Conservation (phyloP, 1,284 basidiomycete genomes). For the Sutorius eximius region DNA sequence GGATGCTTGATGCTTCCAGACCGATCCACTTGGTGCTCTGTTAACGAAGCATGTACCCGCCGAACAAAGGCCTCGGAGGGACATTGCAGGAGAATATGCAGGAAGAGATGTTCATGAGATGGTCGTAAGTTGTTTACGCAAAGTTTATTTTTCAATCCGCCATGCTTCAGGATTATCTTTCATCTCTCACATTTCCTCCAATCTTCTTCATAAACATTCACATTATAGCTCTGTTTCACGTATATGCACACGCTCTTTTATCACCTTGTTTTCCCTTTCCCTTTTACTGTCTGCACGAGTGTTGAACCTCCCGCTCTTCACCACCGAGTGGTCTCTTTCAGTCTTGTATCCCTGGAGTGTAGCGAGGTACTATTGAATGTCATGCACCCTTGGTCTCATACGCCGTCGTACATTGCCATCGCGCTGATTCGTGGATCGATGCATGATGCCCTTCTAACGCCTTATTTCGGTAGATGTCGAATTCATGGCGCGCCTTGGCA, state of each 20-base stretch:
- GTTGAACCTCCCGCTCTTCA: slow-evolving; percentile 3
- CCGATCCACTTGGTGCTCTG: slow-evolving; percentile 75
- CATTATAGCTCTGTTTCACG: slow-evolving; percentile 25
- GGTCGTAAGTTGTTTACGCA: slow-evolving; percentile 55
- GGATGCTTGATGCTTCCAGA: slow-evolving; percentile 53
- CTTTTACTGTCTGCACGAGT: slow-evolving; percentile 24
- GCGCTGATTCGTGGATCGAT: neutral
- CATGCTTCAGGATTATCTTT: slow-evolving; percentile 4
- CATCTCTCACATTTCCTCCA: slow-evolving; percentile 9
- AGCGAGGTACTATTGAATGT: slow-evolving; percentile 25
- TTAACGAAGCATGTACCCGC: slow-evolving; percentile 79
- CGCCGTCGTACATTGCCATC: neutral
- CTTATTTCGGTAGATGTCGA: slow-evolving; percentile 60
- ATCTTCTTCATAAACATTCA: slow-evolving; percentile 6
- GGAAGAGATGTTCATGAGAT: slow-evolving; percentile 69
- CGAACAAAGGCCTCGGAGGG: slow-evolving; percentile 69
- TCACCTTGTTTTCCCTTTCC: slow-evolving; percentile 27
- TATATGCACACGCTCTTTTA: slow-evolving; percentile 26
- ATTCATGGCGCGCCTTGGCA: slow-evolving; percentile 79
- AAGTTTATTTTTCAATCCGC: slow-evolving; percentile 12
- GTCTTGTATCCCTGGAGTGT: slow-evolving; percentile 25
- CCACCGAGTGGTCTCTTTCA: slow-evolving; percentile 17
- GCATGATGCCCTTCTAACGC: slow-evolving; percentile 15
- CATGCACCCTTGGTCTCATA: neutral
- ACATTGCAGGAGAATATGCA: slow-evolving; percentile 71